Evolutionary conservation across 208 protist genomes (phyloP), one percentile per base, ranked within the genome.

Genomic region (Crithidia fasciculata): DNA sequence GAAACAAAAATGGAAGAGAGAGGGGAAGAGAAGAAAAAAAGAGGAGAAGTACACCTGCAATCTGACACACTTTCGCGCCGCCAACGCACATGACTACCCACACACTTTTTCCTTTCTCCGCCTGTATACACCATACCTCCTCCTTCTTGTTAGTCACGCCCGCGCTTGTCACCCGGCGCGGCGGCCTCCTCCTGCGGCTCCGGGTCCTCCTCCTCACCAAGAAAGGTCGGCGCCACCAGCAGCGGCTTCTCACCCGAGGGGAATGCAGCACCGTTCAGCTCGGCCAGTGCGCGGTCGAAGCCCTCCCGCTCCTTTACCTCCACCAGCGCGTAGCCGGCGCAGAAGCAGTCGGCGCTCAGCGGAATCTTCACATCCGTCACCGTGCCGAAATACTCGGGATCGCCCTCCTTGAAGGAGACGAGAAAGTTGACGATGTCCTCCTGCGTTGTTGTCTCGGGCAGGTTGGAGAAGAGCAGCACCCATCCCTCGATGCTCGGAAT

Each of bases 401-500:
- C 80, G 19, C 59, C 75, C 36, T 74, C 72, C 52, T 84, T 85
- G 72, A 84, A 87, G 16, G 70, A 67, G 55, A 84, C 82, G 36
- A 96, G 83, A 36, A 92, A 61, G 67, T 95, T 84, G 16, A 69
- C 56, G 18, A 96, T 81, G 73, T 93, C 81, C 62, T 91, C 86
- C 36, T 74, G 78, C 5, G 87, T 91, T 12, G 89, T 89, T 8
- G 84, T 82, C 9, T 74, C 58, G 4, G 89, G 88, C n/a, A 94
- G 78, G 65, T 88, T 86, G 3, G 79, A 84, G 19, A 96, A 73
- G 61, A 94, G 86, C 5, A 96, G 71, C 41, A 90, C 83, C 91
- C 91, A 96, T 8, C 89, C 89, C 77, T 96, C 91, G 55, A 96
- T 90, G 76, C 91, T 96, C 4, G 91, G 88, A 19, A 90, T 88